phyloP scores from a whole-genome alignment of 306 rosid species.

The Casuarina equisetifolia region DNA sequence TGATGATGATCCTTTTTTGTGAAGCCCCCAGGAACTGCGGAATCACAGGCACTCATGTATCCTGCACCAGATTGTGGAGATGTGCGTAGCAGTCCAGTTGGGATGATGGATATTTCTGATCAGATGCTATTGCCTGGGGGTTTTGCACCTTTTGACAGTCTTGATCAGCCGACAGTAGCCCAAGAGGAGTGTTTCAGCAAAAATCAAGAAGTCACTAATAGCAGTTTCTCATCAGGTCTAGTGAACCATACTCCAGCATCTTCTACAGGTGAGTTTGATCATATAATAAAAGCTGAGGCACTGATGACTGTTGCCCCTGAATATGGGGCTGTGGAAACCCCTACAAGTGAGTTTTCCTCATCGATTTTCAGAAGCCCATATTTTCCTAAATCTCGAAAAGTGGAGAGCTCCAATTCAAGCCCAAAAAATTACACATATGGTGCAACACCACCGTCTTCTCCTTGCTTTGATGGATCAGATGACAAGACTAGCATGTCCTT shows the following conservation, averaged over 20 bases:
- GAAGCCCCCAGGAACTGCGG: conserved; percentile 99
- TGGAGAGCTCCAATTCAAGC: conserved; percentile 69
- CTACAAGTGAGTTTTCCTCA: conserved; percentile 69
- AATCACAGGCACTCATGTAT: conserved; percentile 77
- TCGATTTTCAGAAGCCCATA: conserved; percentile 83
- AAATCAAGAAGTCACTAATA: conserved; percentile 55
- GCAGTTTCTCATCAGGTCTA: conserved; percentile 45
- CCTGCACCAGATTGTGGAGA: conserved; percentile 79
- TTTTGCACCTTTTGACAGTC: conserved; percentile 77
- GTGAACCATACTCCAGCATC: conserved; percentile 51
- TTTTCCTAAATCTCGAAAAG: conserved; percentile 66
- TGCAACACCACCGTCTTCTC: conserved; percentile 86
- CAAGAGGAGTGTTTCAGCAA: conserved; percentile 63
- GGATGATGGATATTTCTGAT: conserved; percentile 70
- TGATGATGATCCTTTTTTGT: conserved; percentile 41
- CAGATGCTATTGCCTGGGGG: conserved; percentile 70
- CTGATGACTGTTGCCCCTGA: conserved; percentile 94
- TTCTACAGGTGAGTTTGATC: conserved; percentile 77
- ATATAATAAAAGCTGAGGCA: conserved; percentile 89
- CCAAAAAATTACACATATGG: conserved; percentile 73
- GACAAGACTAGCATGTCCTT: conserved; percentile 53
- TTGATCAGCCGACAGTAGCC: conserved; percentile 58
- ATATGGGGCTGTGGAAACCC: conserved; percentile 95
- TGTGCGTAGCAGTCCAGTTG: conserved; percentile 77
- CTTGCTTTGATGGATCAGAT: conserved; percentile 65